Evolutionary conservation across 208 protist genomes (phyloP).

Genomic region (Trichomonas vaginalis): DNA sequence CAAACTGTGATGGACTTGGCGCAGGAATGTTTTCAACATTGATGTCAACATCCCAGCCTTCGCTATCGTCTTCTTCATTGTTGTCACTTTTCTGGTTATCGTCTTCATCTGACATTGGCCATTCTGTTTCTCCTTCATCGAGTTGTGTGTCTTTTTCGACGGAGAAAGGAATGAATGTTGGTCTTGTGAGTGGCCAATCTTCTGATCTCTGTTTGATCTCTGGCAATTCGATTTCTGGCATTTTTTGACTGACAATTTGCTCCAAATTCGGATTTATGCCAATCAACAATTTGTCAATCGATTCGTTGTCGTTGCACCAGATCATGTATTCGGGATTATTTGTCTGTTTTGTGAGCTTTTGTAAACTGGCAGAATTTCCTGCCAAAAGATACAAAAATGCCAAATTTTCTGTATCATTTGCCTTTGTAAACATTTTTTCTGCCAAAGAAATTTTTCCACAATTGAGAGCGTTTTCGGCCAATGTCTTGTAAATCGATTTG

Average conservation of each 20-base stretch:
- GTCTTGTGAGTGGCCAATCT: neutral
- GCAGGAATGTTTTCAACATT: neutral
- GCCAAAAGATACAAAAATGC: neutral
- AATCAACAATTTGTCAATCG: neutral
- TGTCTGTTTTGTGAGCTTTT: neutral
- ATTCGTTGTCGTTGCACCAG: neutral
- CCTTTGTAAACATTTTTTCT: neutral
- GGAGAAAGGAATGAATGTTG: neutral
- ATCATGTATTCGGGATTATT: neutral
- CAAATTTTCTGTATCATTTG: neutral
- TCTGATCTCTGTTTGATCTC: neutral
- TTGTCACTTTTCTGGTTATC: neutral
- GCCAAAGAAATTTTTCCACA: neutral
- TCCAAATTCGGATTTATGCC: neutral
- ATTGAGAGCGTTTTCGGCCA: neutral
- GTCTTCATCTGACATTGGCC: neutral
- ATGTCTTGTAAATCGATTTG: neutral
- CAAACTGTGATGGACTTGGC: neutral
- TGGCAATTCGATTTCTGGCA: neutral
- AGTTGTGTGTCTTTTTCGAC: neutral
- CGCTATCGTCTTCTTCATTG: neutral
- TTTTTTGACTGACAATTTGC: neutral
- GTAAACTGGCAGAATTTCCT: neutral
- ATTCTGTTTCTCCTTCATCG: neutral
- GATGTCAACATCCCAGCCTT: neutral